Conservation (phyloP, 371 early-diverging fungal species). For the Mucor circinelloides region DNA sequence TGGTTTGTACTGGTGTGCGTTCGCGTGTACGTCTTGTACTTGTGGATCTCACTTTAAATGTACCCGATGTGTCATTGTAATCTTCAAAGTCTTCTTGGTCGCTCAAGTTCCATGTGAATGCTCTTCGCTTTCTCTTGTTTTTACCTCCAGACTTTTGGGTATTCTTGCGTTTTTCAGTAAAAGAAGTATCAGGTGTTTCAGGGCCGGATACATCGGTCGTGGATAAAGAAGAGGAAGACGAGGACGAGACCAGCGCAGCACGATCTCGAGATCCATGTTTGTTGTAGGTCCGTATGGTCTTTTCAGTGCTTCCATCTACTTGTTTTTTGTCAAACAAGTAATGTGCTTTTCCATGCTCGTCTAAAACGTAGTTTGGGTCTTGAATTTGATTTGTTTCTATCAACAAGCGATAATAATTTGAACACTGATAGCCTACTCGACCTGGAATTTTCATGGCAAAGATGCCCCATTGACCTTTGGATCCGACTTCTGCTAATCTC, state of each 20-base stretch:
- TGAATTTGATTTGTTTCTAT: constrained; percentile 83
- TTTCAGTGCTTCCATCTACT: constrained; percentile 74
- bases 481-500: constrained; percentile 83
- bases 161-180: not conserved
- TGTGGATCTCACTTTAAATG: constrained; percentile 56
- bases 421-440: constrained; percentile 95
- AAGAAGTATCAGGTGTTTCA: not conserved
- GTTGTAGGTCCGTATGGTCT: constrained; percentile 78
- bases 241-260: constrained; percentile 17
- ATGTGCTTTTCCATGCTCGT: constrained; percentile 86
- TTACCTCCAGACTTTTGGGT: not conserved
- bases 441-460: constrained; percentile 95
- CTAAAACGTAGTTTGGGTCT: constrained; percentile 90
- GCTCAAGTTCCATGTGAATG: constrained; percentile 23
- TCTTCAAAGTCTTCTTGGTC: constrained; percentile 52
- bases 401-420: constrained; percentile 89
- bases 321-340: constrained; percentile 86
- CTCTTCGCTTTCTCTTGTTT: constrained; percentile 46
- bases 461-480: constrained; percentile 95
- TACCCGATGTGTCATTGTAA: constrained; percentile 68
- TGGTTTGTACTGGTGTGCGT: constrained; percentile 16
- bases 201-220: not conserved
- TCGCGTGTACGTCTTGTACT: constrained; percentile 27
- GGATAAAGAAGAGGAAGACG: not conserved
- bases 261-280: constrained; percentile 44